A percentile compares a stretch with the other conserved stretches of the same genome.
These are phyloP conservation scores for Carex sylvatica DNA, from an alignment of 202 grass and related monocot species.

Conservation along the genomic window DNA sequence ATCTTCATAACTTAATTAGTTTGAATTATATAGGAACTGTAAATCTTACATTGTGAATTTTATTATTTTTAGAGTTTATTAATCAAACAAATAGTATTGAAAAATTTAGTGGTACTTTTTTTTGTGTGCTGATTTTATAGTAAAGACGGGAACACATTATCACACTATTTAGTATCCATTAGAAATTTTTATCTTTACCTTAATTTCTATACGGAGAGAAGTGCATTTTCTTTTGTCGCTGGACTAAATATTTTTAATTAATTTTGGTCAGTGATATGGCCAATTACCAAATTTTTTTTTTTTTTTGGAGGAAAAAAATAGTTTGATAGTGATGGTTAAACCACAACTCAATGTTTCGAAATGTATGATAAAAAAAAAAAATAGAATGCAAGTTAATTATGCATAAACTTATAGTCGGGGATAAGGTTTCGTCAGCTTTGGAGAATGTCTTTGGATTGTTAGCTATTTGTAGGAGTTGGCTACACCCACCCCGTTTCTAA, in stretches of 20 bases:
- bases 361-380: background rate
- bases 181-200: no score
- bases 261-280: background rate
- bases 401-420: background rate
- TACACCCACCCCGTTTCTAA: slow-evolving; percentile 20
- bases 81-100: no score
- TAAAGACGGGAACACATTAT: no score
- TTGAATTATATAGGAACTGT: no score
- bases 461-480: slow-evolving; percentile 23
- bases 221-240: no score
- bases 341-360: background rate
- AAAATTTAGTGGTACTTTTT: no score
- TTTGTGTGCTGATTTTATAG: no score
- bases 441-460: slow-evolving; percentile 26
- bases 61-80: no score
- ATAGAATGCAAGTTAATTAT: background rate
- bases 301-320: background rate
- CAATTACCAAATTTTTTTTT: background rate
- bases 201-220: no score
- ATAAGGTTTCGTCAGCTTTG: slow-evolving; percentile 22
- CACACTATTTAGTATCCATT: no score
- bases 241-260: background rate
- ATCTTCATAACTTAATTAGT: no score
- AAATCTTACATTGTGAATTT: no score
- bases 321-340: background rate